Percentiles rank a stretch among this genome's conserved stretches.
These are phyloP conservation scores for Alternaria novae-zelandiae DNA, from an alignment of 2,329 filamentous ascomycete species.

Conservation along the genomic window DNA sequence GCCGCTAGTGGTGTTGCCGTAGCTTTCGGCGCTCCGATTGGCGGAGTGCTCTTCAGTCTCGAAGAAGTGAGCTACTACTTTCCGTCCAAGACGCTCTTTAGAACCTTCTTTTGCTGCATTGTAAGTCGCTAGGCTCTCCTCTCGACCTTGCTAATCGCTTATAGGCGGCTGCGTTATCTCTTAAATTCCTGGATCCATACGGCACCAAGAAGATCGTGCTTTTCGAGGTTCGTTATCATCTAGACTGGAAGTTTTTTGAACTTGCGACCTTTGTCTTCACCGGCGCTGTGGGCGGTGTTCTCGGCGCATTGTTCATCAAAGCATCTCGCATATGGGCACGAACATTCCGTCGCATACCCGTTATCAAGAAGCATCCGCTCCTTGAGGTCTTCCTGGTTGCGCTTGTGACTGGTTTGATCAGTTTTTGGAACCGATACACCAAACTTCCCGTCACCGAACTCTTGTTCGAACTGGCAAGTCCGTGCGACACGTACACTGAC, in stretches of 20 bases:
- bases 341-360: slow-evolving; percentile 78
- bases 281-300: slow-evolving; percentile 81
- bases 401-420: slow-evolving; percentile 78
- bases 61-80: slow-evolving; percentile 99
- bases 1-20: slow-evolving; percentile 92
- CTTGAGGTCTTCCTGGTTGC: slow-evolving; percentile 90
- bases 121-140: slow-evolving; percentile 51
- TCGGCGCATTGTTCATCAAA: slow-evolving; percentile 95
- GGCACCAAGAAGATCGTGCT: slow-evolving; percentile 96
- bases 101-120: slow-evolving; percentile 98
- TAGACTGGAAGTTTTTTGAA: slow-evolving; percentile 95
- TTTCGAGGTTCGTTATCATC: slow-evolving; percentile 89
- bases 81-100: slow-evolving; percentile 93
- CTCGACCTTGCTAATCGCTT: slow-evolving; percentile 12
- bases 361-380: slow-evolving; percentile 83
- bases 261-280: slow-evolving; percentile 84
- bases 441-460: slow-evolving; percentile 90
- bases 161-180: slow-evolving; percentile 75
- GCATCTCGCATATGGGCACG: slow-evolving; percentile 89
- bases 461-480: slow-evolving; percentile 86
- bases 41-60: slow-evolving; percentile 88
- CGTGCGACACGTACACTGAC: slow-evolving; percentile 74
- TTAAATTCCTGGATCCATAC: slow-evolving; percentile 96
- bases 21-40: slow-evolving; percentile 88
- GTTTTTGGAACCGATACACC: slow-evolving; percentile 93